Conservation (phyloP, 2,329 filamentous ascomycete genomes). For the Ascomycota sp. region DNA sequence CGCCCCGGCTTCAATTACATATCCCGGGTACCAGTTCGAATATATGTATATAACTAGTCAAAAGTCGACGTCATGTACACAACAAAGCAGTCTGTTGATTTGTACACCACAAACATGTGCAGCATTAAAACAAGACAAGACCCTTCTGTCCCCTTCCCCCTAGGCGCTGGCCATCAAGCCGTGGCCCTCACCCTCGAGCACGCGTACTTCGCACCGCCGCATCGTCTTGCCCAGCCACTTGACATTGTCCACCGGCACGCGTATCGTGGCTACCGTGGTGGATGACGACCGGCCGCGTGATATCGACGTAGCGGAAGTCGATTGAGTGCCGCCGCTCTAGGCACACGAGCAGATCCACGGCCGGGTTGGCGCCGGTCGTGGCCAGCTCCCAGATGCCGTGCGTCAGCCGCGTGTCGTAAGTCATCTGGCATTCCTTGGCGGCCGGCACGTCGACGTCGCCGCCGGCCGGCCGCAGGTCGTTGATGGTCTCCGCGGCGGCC, state of each 20-base stretch:
- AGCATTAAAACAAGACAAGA: no score
- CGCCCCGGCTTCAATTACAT: no score
- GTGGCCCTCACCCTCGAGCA: constrained; percentile 82
- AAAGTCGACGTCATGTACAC: no score
- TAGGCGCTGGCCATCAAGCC: constrained; percentile 94
- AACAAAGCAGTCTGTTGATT: no score
- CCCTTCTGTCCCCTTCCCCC: no score
- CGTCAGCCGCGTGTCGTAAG: constrained; percentile 71
- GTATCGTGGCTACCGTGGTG: constrained; percentile 78
- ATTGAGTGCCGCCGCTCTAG: constrained; percentile 79
- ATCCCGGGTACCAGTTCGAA: no score
- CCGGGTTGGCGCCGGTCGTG: constrained; percentile 79
- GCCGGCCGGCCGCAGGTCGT: constrained; percentile 18
- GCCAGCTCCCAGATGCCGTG: constrained; percentile 89
- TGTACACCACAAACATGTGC: no score
- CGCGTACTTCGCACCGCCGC: constrained; percentile 76
- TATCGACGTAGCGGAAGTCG: constrained; percentile 92
- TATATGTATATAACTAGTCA: no score
- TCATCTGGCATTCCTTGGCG: constrained; percentile 50
- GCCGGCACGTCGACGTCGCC: constrained; percentile 20
- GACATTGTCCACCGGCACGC: constrained; percentile 89
- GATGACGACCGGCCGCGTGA: constrained; percentile 76
- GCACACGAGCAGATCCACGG: constrained; percentile 81
- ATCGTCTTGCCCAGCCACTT: constrained; percentile 88
- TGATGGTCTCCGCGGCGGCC: constrained; percentile 25